Conservation (phyloP, 1,139 yeast genomes). For the Sugiyamaella sp. region DNA sequence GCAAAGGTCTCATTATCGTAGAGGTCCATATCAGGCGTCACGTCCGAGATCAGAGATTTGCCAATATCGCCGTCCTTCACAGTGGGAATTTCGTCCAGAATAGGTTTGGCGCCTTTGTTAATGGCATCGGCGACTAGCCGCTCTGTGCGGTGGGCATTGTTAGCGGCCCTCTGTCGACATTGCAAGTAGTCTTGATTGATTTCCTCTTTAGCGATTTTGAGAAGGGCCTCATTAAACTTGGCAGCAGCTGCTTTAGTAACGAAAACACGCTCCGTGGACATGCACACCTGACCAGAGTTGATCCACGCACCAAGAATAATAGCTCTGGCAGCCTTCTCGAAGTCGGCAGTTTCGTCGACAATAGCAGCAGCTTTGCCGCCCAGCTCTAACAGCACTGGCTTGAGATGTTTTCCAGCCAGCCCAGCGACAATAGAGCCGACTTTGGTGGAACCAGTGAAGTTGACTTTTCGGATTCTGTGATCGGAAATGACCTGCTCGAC, state of each 20-base stretch:
- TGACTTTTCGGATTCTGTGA: conserved; percentile 60
- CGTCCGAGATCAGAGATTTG: conserved; percentile 43
- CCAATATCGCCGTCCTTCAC: conserved; percentile 36
- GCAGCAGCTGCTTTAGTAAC: conserved; percentile 66
- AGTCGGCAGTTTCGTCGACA: conserved; percentile 74
- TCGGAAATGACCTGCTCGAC: conserved; percentile 57
- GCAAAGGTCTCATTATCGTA: conserved; percentile 51
- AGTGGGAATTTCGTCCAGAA: conserved; percentile 20
- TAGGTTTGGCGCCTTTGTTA: conserved; percentile 46
- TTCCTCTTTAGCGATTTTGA: not conserved
- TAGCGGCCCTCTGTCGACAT: conserved; percentile 40
- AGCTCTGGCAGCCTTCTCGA: conserved; percentile 59
- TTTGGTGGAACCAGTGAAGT: conserved; percentile 63
- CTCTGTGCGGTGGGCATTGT: conserved; percentile 38
- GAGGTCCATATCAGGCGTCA: conserved; percentile 45
- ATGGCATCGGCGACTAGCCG: conserved; percentile 49
- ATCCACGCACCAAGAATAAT: conserved; percentile 78
- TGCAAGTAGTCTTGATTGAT: conserved; percentile 20
- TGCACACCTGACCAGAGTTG: conserved; percentile 86
- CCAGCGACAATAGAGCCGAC: conserved; percentile 65
- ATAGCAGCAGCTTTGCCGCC: conserved; percentile 89
- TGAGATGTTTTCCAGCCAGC: conserved; percentile 62
- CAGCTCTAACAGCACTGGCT: conserved; percentile 82
- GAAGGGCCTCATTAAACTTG: conserved; percentile 51
- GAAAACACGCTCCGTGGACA: conserved; percentile 75